Evolutionary conservation across 1,139 yeast species (phyloP).

Genomic region (Meyerozyma sp.): DNA sequence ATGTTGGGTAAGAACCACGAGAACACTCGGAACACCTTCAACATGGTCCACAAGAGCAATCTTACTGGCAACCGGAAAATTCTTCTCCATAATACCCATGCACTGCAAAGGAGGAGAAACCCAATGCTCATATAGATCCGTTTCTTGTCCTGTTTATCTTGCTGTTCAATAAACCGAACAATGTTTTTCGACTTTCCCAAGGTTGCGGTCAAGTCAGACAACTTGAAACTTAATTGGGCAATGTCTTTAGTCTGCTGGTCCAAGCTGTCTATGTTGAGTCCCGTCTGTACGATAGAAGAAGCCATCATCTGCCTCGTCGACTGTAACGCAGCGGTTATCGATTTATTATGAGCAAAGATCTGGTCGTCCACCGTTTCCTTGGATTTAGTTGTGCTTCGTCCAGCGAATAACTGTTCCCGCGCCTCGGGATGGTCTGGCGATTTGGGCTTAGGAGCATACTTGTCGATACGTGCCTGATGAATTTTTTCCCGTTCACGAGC

Average conservation of each 20-base stretch:
- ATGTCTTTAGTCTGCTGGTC: conserved; percentile 56
- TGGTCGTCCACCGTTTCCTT: conserved; percentile 23
- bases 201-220: conserved; percentile 37
- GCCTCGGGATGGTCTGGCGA: conserved; percentile 2
- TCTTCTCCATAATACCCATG: conserved; percentile 64
- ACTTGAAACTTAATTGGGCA: conserved; percentile 42
- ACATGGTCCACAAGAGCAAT: conserved; percentile 53
- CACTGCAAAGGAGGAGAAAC: conserved; percentile 50
- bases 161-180: conserved; percentile 61
- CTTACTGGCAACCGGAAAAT: conserved; percentile 52
- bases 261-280: conserved; percentile 54
- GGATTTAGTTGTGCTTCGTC: conserved; percentile 10
- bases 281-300: conserved; percentile 54
- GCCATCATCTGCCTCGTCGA: conserved; percentile 51
- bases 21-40: conserved; percentile 42
- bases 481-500: neutral
- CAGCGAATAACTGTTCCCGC: conserved; percentile 17
- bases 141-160: conserved; percentile 58
- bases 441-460: neutral
- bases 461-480: neutral
- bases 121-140: conserved; percentile 55
- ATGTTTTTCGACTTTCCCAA: conserved; percentile 51
- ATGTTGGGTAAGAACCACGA: conserved; percentile 8
- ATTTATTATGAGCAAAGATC: conserved; percentile 43
- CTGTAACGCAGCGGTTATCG: conserved; percentile 48